phyloP scores from a whole-genome alignment of 75 land plant genomes.

The Pinus taeda region DNA sequence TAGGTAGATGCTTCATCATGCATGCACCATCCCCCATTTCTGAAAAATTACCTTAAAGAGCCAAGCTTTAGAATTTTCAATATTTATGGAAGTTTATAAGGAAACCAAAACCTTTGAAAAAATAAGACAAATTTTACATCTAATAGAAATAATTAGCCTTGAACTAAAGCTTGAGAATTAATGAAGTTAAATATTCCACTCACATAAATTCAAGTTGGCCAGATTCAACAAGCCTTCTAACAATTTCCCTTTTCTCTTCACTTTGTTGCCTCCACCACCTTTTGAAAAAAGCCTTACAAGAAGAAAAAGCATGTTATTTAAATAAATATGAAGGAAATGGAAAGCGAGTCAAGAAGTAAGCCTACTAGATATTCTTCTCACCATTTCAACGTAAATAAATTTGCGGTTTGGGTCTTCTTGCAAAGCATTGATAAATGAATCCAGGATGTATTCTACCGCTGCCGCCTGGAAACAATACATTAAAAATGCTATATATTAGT shows the following conservation, averaged over 20 bases:
- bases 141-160: too few relatives aligned
- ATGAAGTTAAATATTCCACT: too few relatives aligned
- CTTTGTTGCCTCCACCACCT: slow-evolving; percentile 97
- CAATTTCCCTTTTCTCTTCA: slow-evolving; percentile 36
- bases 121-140: too few relatives aligned
- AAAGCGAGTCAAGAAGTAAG: background rate
- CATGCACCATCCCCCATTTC: slow-evolving; percentile 91
- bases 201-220: slow-evolving; percentile 98
- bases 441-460: slow-evolving; percentile 88
- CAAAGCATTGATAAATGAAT: slow-evolving; percentile 71
- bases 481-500: background rate
- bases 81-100: too few relatives aligned
- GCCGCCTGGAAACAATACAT: slow-evolving; percentile 55
- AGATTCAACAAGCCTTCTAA: slow-evolving; percentile 65
- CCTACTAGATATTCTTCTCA: slow-evolving; percentile 6
- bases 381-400: slow-evolving; percentile 94
- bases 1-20: slow-evolving; percentile 79
- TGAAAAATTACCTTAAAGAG: slow-evolving; percentile 3
- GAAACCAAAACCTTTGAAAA: too few relatives aligned
- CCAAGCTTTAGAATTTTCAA: too few relatives aligned
- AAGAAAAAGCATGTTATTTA: background rate
- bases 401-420: slow-evolving; percentile 80
- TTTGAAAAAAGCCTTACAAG: slow-evolving; percentile 95
- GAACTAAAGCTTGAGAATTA: too few relatives aligned
- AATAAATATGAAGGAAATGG: background rate